Percentiles rank a stretch among this genome's conserved stretches.
Conservation (phyloP, 164 flowering plant genomes). For the Vitis cinerea region DNA sequence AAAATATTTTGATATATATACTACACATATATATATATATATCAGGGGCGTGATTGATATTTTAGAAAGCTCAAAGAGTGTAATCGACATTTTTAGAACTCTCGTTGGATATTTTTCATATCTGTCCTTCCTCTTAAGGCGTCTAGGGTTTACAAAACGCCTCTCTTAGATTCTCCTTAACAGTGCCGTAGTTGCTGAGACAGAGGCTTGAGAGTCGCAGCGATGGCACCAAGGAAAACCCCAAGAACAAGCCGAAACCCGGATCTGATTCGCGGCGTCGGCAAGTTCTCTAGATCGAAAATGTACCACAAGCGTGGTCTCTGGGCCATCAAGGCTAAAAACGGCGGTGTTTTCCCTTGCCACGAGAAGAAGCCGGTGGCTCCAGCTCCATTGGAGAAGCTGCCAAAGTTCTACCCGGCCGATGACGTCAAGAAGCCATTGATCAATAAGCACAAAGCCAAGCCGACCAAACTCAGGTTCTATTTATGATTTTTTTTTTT, state of each 20-base stretch:
- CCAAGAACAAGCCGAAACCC: conserved; percentile 44
- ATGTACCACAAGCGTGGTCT: conserved; percentile 89
- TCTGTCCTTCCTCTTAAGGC: too few species aligned
- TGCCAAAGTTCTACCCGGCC: conserved; percentile 78
- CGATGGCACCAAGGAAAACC: conserved; percentile 51
- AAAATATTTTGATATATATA: too few species aligned
- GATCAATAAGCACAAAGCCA: conserved; percentile 54
- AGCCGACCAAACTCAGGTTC: conserved; percentile 59
- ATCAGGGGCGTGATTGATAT: too few species aligned
- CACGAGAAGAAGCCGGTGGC: conserved; percentile 37
- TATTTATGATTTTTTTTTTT: background rate
- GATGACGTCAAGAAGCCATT: conserved; percentile 78
- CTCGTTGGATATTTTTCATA: too few species aligned
- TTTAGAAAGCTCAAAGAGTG: too few species aligned
- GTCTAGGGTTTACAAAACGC: background rate
- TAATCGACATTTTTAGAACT: too few species aligned
- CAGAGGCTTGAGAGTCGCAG: conserved; percentile 1
- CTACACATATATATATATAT: too few species aligned
- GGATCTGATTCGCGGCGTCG: conserved; percentile 62
- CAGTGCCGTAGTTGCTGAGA: background rate
- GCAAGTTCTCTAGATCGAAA: conserved; percentile 55
- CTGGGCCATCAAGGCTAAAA: conserved; percentile 89
- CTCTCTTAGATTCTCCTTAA: too few species aligned
- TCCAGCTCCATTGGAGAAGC: conserved; percentile 32
- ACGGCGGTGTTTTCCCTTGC: conserved; percentile 70